phyloP scores from a whole-genome alignment of 371 early-diverging fungal species.

The Phascolomyces articulosus region DNA sequence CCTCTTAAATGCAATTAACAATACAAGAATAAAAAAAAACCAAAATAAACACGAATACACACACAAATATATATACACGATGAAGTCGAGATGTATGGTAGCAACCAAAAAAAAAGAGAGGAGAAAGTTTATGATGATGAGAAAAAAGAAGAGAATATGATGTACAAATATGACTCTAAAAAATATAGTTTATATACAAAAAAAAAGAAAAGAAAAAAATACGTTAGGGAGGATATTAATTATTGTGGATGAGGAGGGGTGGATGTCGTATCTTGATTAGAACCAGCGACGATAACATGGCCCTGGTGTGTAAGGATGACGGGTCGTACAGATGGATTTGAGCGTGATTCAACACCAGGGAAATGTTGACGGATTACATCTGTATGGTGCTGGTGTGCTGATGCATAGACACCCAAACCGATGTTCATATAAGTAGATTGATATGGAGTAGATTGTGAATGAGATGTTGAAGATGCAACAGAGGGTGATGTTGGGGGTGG shows the following conservation, averaged over 20 bases:
- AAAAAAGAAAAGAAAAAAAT: constrained; percentile 2
- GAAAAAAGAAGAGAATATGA: neutral
- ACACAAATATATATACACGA: no score
- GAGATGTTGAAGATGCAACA: constrained; percentile 5
- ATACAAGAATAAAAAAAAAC: neutral
- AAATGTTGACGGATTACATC: constrained; percentile 54
- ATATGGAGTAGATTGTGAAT: constrained; percentile 12
- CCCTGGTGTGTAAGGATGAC: constrained; percentile 24
- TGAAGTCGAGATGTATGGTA: no score
- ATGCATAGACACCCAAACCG: constrained; percentile 54
- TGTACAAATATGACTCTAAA: constrained; percentile 1
- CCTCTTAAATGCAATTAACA: constrained; percentile 30
- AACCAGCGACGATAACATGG: constrained; percentile 27
- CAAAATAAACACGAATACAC: neutral
- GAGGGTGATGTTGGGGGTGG: constrained; percentile 5
- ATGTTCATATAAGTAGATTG: constrained; percentile 45
- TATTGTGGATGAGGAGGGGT: constrained; percentile 8
- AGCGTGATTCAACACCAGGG: constrained; percentile 23
- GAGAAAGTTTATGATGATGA: neutral
- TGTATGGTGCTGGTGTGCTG: constrained; percentile 55
- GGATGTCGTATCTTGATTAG: constrained; percentile 4
- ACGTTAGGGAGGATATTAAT: neutral
- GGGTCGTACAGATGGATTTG: constrained; percentile 20
- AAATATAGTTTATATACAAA: constrained; percentile 9
- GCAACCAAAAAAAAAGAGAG: neutral